Evolutionary conservation across 2,329 filamentous ascomycete genomes (phyloP).

Genomic region (Paecilomyces dactylethromorphus): DNA sequence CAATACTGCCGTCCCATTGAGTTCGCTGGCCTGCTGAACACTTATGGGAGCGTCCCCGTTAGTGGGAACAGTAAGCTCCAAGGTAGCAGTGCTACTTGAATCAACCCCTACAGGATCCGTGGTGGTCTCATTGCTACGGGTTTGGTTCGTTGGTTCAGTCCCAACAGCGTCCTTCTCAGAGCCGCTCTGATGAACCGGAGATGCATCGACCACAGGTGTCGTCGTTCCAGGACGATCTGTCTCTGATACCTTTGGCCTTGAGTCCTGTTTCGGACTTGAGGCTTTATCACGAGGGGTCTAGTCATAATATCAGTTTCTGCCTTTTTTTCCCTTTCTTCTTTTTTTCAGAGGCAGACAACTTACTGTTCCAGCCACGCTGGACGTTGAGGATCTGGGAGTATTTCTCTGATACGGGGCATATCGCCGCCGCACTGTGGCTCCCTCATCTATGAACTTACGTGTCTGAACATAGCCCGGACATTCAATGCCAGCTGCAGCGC

Average conservation of each 20-base stretch:
- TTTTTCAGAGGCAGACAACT: background rate
- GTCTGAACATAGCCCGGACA: constrained; percentile 38
- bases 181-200: background rate
- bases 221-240: background rate
- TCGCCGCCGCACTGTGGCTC: constrained; percentile 31
- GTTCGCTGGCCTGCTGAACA: background rate
- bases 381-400: background rate
- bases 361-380: background rate
- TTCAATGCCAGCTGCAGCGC: constrained; percentile 28
- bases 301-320: background rate
- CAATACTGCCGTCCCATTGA: background rate
- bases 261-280: background rate
- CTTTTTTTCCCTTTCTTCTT: background rate
- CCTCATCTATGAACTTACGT: constrained; percentile 39
- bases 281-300: background rate
- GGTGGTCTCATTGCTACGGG: background rate
- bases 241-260: background rate
- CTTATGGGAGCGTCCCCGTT: background rate
- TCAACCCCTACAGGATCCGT: background rate
- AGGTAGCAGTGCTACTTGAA: background rate
- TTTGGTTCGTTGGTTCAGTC: background rate
- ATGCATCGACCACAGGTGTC: background rate
- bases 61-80: background rate
- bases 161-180: background rate
- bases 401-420: constrained; percentile 32